phyloP scores from a whole-genome alignment of 2,329 filamentous ascomycete genomes.

The Ophiostoma novo-ulmi region DNA sequence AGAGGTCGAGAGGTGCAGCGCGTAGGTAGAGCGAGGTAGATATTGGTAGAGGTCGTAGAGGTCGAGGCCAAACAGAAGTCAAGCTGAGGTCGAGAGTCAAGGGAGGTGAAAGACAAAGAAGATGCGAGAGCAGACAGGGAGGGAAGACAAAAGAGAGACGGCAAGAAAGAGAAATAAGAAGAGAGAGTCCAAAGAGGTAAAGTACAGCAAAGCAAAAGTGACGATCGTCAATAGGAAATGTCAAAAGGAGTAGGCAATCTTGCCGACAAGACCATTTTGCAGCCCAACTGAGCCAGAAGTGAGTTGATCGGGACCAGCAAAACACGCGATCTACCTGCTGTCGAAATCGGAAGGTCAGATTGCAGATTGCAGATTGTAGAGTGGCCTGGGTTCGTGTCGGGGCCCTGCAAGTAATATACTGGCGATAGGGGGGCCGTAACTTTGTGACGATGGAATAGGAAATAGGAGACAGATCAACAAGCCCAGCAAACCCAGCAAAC shows the following conservation, averaged over 20 bases:
- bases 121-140: neutral
- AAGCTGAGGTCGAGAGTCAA: neutral
- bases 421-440: neutral
- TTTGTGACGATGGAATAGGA: conserved; percentile 4
- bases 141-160: neutral
- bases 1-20: neutral
- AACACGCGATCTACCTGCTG: conserved; percentile 23
- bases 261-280: conserved; percentile 12
- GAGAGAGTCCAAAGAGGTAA: neutral
- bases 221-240: neutral
- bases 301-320: conserved; percentile 18
- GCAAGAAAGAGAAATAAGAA: neutral
- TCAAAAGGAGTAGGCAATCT: neutral
- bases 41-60: neutral
- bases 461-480: conserved; percentile 23
- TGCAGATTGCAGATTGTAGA: neutral
- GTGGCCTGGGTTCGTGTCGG: neutral
- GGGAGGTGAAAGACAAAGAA: neutral
- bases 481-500: neutral
- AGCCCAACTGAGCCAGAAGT: conserved; percentile 13
- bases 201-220: neutral
- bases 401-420: conserved; percentile 9
- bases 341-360: conserved; percentile 2
- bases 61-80: neutral
- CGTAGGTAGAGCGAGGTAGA: neutral